Evolutionary conservation across 495 filamentous ascomycete species (phyloP), one percentile per base, ranked within the genome.

Genomic region (Xylaria palmicola): DNA sequence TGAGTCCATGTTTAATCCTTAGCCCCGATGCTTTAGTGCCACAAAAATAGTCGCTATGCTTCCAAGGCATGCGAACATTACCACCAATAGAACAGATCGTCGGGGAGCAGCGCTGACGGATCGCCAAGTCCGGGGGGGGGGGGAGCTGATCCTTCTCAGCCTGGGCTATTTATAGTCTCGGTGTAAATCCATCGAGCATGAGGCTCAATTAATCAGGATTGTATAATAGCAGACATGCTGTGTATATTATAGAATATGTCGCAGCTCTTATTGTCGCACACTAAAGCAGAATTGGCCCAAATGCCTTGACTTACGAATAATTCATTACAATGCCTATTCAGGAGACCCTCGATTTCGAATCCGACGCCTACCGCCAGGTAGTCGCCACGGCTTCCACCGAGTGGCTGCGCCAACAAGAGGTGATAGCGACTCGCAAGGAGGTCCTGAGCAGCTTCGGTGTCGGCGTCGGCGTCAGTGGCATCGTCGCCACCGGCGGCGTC

Each of bases 291-390:
- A 5, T 12, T 26, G 15, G 43, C 26, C 22, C 5, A 9, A 26
- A n/a, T 0, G 6, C 29, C 15, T 4, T 27, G 0, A n/a, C 20
- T 65, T 3, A 67, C 30, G 13, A 54, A 60, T 40, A 22, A 8
- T 26, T 7, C 17, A 19, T 43, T 43, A 32, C 32, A 10, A 61
- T 64, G 59, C 37, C 47, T 22, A 58, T 65, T 10, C 20, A 45
- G 47, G 63, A 65, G 37, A 65, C 43, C 17, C 34, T 62, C 17
- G 39, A 44, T 4, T 65, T 62, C 20, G 20, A 65, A 7, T 32
- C 39, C 1, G 36, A 50, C 49, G 26, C 41, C 8, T 62, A 59
- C 48, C 40, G 48, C 34, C 17, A 3, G 4, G 34, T 62, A 15
- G 60, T 59, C 4, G n/a, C n/a, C 7, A 20, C 29, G 3, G 54